A percentile compares a stretch with the other conserved stretches of the same genome.
Evolutionary conservation across 1,139 yeast genomes (phyloP).

Genomic region (Lodderomyces parapsilosis): DNA sequence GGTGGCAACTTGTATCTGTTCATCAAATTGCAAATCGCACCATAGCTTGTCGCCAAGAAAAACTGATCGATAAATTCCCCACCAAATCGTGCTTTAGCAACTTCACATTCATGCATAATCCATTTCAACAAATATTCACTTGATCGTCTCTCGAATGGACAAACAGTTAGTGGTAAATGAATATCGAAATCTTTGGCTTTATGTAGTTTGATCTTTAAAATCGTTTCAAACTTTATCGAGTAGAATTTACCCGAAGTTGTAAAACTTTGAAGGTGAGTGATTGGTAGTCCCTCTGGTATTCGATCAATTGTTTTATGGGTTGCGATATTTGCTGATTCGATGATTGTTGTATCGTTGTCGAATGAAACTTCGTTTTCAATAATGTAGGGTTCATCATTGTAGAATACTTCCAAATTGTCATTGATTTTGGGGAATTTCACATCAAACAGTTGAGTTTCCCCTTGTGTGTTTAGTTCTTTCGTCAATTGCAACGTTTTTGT

Average conservation of each 20-base stretch:
- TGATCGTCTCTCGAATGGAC: constrained; percentile 50
- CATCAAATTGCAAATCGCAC: constrained; percentile 23
- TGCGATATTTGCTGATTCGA: constrained; percentile 15
- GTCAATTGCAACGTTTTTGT: constrained; percentile 29
- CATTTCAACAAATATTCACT: constrained; percentile 47
- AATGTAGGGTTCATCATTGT: constrained; percentile 10
- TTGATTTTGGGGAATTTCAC: constrained; percentile 38
- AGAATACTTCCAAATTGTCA: constrained; percentile 27
- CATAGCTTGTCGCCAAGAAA: constrained; percentile 21
- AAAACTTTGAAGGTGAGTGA: constrained; percentile 46
- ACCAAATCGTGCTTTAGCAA: constrained; percentile 40
- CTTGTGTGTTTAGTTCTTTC: constrained; percentile 31
- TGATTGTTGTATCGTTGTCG: constrained; percentile 11
- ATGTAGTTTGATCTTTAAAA: constrained; percentile 47
- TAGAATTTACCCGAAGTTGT: constrained; percentile 53
- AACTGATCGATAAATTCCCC: constrained; percentile 26
- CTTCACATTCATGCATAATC: constrained; percentile 54
- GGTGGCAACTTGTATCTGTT: constrained; percentile 28
- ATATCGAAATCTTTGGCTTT: constrained; percentile 51
- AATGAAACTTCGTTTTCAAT: constrained; percentile 7
- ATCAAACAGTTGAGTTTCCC: constrained; percentile 25
- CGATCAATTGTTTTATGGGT: constrained; percentile 19
- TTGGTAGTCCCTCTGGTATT: constrained; percentile 41
- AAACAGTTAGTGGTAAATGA: constrained; percentile 50
- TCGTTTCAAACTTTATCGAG: constrained; percentile 51